Evolutionary conservation across 2,329 filamentous ascomycete genomes (phyloP), one percentile per base, ranked within the genome.

Genomic region (Tolypocladium tropicale): DNA sequence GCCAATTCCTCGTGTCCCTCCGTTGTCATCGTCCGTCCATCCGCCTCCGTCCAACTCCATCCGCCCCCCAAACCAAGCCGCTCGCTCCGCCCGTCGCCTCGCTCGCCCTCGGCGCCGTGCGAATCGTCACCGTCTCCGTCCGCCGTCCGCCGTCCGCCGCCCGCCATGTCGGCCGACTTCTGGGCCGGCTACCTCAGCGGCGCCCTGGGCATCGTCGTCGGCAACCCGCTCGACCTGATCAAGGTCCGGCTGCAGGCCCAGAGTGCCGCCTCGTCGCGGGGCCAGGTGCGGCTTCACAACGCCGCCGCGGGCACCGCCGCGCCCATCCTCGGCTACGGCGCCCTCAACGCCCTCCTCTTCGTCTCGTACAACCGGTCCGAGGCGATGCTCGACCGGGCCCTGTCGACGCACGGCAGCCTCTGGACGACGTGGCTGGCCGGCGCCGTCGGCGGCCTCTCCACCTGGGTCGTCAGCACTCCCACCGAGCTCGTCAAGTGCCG

Each of bases 111-210:
- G n/a, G n/a, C n/a, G n/a, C n/a, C n/a, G n/a, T n/a, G n/a, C n/a
- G n/a, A n/a, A n/a, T n/a, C n/a, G n/a, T n/a, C n/a, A n/a, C n/a
- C n/a, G n/a, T n/a, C n/a, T n/a, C n/a, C n/a, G n/a, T n/a, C n/a
- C n/a, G n/a, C n/a, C n/a, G n/a, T n/a, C n/a, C n/a, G n/a, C n/a
- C n/a, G n/a, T n/a, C n/a, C n/a, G n/a, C n/a, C n/a, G n/a, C n/a
- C n/a, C n/a, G 55, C n/a, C 49, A 93, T 94, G 89, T 89, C 89
- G 53, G 83, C 90, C 63, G 92, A 96, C 69, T 96, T 96, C 72
- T 95, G 89, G 89, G 89, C 92, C 57, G 91, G 92, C 65, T 96
- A 96, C 71, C 74, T 94, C 59, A 93, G 88, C 67, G 93, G 93
- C 54, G 90, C 88, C 56, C 78, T 86, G 52, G 89, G 90, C 50